Base-by-base conservation (phyloP, 108 stramenopile genomes). In the Nannochloropsis gaditana region DNA sequence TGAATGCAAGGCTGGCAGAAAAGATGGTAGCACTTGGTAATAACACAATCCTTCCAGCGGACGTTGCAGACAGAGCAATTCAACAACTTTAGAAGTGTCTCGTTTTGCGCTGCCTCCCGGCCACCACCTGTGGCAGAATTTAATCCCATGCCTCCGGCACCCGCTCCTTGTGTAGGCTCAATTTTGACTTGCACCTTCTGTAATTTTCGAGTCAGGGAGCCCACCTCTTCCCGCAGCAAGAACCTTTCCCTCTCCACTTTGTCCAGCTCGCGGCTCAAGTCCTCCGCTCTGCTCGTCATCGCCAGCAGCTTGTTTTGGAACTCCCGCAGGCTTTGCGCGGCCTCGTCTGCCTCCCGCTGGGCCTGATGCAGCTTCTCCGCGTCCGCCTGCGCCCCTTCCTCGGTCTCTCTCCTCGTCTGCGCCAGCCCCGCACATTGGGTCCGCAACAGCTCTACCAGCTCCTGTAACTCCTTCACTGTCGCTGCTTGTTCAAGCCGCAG, bases 1-100 rank as follows among this genome's bases (percentile, higher is more conserved):
- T 84, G 84, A 5, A 88, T 47, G 81, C 87, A 88, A 43, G 79
- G 84, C 43, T 84, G 80, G 82, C 87, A 88, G 84, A 88, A 88
- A 79, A 88, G 50, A 59, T 88, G 87, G 84, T 84, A 88, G 87
- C 87, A 88, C 81, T 88, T 88, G 43, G 87, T 88, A 80, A 88
- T 84, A 10, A 88, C 87, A 21, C 87, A 45, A 79, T 88, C 84
- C 43, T 88, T 88, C 73, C 81, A 79, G 42, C 84, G 45, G 81
- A 81, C 87, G 79, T 84, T 80, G 80, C 87, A 88, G 19, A 88
- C 87, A 9, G 87, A 88, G 44, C 87, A 88, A 84, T 87, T 87
- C 80, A 87, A 80, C 84, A 87, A 50, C 83, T 87, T 83, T 31
- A 42, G n/a, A 11, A 21, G 43, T 11, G 43, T 43, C 31, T 41